Conservation (phyloP, 2,329 filamentous ascomycete genomes). For the Ophiostoma tasmaniense region DNA sequence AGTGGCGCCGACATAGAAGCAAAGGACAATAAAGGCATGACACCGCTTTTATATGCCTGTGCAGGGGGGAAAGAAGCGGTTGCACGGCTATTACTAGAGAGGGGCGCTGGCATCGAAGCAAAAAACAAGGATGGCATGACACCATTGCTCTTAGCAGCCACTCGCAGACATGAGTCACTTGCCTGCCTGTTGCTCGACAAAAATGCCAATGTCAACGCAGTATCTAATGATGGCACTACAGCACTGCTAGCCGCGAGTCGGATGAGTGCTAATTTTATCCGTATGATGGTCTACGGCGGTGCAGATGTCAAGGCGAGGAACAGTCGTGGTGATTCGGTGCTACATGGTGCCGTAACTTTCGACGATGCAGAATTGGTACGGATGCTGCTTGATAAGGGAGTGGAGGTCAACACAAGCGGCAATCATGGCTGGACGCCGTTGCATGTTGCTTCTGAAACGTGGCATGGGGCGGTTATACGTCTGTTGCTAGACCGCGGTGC, state of each 20-base stretch:
- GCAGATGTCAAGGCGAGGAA: no score
- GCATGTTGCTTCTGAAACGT: no score
- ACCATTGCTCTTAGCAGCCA: neutral
- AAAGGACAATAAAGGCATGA: neutral
- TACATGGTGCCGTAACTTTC: no score
- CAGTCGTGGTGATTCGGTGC: no score
- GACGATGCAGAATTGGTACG: no score
- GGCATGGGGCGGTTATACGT: neutral
- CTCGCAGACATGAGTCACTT: no score
- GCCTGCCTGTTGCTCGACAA: neutral
- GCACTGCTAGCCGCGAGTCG: no score
- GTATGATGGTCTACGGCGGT: no score
- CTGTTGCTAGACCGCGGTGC: neutral
- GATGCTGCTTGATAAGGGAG: no score
- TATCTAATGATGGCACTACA: no score
- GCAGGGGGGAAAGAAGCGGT: neutral
- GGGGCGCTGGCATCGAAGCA: neutral
- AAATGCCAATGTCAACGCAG: neutral
- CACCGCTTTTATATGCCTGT: neutral
- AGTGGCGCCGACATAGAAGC: neutral
- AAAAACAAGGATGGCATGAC: neutral
- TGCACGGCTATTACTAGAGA: neutral
- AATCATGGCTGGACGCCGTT: neutral
- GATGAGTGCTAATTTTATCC: no score
- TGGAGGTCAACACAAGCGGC: neutral